phyloP scores from a whole-genome alignment of 768 basidiomycete species.

The Solioccasus polychromus region DNA sequence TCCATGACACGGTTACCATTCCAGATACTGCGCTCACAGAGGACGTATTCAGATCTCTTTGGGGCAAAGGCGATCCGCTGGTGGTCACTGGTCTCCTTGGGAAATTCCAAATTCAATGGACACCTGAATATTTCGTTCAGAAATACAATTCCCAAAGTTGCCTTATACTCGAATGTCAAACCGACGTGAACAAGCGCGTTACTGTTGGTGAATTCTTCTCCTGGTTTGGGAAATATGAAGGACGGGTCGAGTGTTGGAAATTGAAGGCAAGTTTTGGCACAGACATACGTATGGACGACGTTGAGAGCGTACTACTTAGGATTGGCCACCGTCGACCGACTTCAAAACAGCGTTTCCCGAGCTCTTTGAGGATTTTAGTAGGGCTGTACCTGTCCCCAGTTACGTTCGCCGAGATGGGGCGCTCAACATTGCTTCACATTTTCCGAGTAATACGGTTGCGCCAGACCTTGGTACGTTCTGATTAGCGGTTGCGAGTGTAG shows the following conservation, averaged over 20 bases:
- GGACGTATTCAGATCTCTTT: constrained; percentile 61
- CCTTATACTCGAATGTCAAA: constrained; percentile 81
- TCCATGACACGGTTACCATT: constrained; percentile 45
- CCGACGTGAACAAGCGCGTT: constrained; percentile 56
- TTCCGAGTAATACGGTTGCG: constrained; percentile 71
- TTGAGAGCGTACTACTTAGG: constrained; percentile 42
- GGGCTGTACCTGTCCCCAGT: constrained; percentile 81
- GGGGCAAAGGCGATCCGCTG: constrained; percentile 73
- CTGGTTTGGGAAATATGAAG: constrained; percentile 68
- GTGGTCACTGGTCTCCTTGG: constrained; percentile 66
- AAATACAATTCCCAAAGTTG: constrained; percentile 63
- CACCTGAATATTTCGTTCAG: constrained; percentile 75
- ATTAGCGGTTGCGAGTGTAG: neutral
- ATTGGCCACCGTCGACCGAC: constrained; percentile 90
- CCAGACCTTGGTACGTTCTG: constrained; percentile 71
- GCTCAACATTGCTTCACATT: constrained; percentile 86
- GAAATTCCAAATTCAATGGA: constrained; percentile 73
- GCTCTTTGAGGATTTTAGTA: constrained; percentile 80
- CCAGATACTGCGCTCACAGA: constrained; percentile 50
- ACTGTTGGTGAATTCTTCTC: constrained; percentile 80
- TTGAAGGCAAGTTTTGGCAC: constrained; percentile 54
- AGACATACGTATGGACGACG: neutral
- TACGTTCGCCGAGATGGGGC: constrained; percentile 90
- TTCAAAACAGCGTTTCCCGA: constrained; percentile 83
- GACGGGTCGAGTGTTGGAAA: constrained; percentile 61